phyloP scores from a whole-genome alignment of 805 yeast genomes.

The Ogataea methanolica region DNA sequence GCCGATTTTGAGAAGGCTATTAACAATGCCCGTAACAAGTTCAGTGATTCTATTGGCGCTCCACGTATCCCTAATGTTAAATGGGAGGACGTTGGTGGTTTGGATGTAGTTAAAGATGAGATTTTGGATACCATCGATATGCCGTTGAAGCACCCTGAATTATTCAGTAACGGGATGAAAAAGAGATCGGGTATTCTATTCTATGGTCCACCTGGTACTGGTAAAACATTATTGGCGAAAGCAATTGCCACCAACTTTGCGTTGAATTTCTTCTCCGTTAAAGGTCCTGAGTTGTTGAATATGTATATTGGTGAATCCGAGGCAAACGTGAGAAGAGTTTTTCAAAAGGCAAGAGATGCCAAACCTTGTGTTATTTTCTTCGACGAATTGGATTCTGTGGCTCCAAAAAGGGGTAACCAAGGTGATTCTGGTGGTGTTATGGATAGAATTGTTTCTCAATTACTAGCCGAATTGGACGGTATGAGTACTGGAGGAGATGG shows the following conservation, averaged over 20 bases:
- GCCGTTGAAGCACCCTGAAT: slow-evolving; percentile 90
- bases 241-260: slow-evolving; percentile 97
- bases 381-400: slow-evolving; percentile 96
- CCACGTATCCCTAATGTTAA: slow-evolving; percentile 92
- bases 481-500: slow-evolving; percentile 87
- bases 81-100: slow-evolving; percentile 98
- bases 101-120: slow-evolving; percentile 85
- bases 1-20: slow-evolving; percentile 67
- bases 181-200: slow-evolving; percentile 91
- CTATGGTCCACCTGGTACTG: slow-evolving; percentile 99
- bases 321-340: slow-evolving; percentile 92
- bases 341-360: slow-evolving; percentile 93
- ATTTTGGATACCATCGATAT: slow-evolving; percentile 93
- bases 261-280: slow-evolving; percentile 89
- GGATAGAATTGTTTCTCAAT: slow-evolving; percentile 96
- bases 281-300: slow-evolving; percentile 93
- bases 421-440: slow-evolving; percentile 99
- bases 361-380: slow-evolving; percentile 96
- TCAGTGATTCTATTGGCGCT: slow-evolving; percentile 93
- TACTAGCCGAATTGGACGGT: slow-evolving; percentile 92
- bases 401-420: slow-evolving; percentile 97
- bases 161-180: slow-evolving; percentile 83
- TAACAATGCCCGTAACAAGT: slow-evolving; percentile 77
- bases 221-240: slow-evolving; percentile 91
- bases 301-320: slow-evolving; percentile 99